Evolutionary conservation across 192 early-diverging fungal species (phyloP).

Genomic region (Obelidium mucronatum): DNA sequence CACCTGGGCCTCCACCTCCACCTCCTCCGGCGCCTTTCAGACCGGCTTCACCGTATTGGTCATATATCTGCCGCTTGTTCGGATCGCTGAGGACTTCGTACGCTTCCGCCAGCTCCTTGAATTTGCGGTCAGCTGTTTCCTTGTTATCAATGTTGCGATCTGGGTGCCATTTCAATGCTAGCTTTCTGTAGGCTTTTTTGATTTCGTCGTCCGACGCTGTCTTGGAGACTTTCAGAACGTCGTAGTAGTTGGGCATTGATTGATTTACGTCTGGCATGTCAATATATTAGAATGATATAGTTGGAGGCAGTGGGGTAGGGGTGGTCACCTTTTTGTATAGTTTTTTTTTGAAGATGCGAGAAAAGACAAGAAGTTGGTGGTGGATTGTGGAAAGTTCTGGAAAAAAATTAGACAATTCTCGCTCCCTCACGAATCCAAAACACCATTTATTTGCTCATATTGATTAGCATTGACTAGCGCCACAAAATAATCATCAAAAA

Average conservation of each 20-base stretch:
- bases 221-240: conserved; percentile 67
- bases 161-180: conserved; percentile 83
- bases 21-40: conserved; percentile 52
- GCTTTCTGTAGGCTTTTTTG: conserved; percentile 70
- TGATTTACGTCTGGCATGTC: background rate
- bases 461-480: no score
- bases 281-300: background rate
- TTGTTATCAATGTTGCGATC: conserved; percentile 75
- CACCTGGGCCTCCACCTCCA: conserved; percentile 66
- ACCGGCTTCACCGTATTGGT: conserved; percentile 64
- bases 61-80: conserved; percentile 62
- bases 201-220: conserved; percentile 72
- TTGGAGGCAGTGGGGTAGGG: background rate
- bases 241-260: conserved; percentile 62
- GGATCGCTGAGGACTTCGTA: conserved; percentile 66
- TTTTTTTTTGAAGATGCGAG: background rate
- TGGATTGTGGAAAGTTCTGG: no score
- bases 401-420: no score
- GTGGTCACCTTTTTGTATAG: background rate
- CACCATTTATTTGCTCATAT: no score
- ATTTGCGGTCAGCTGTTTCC: conserved; percentile 75
- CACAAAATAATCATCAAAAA: background rate
- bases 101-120: conserved; percentile 72
- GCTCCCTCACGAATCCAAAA: no score
- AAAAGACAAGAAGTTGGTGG: no score